phyloP scores from a whole-genome alignment of 2,329 filamentous ascomycete species.

The Calonectria pseudoreteaudii region DNA sequence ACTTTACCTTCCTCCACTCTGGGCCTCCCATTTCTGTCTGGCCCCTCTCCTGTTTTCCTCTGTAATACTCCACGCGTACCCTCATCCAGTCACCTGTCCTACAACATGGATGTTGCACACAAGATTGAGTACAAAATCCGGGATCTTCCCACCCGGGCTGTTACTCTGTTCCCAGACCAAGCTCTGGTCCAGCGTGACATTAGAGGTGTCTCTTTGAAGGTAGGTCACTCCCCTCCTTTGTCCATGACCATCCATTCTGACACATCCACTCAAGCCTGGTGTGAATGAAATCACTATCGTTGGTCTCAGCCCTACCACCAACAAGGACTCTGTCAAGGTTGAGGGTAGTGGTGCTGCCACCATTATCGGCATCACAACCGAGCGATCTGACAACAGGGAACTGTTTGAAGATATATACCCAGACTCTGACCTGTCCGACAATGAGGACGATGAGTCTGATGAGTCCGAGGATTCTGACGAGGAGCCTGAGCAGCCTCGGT shows the following conservation, averaged over 20 bases:
- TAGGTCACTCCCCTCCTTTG: conserved; percentile 13
- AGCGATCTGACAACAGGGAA: conserved; percentile 66
- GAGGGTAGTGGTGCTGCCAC: conserved; percentile 67
- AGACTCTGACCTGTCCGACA: conserved; percentile 39
- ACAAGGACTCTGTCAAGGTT: conserved; percentile 71
- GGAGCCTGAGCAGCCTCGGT: conserved; percentile 31
- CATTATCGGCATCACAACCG: conserved; percentile 72
- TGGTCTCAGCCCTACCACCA: conserved; percentile 66
- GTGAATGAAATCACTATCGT: conserved; percentile 68
- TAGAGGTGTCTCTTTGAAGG: conserved; percentile 57
- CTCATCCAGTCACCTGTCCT: background rate
- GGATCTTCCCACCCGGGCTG: conserved; percentile 68
- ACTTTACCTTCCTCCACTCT: background rate
- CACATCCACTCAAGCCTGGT: conserved; percentile 55
- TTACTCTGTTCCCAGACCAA: conserved; percentile 71
- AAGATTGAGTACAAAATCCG: conserved; percentile 66
- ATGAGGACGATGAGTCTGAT: conserved; percentile 36
- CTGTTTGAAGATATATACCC: conserved; percentile 66
- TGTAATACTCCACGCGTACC: background rate
- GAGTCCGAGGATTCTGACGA: conserved; percentile 34
- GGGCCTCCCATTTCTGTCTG: background rate
- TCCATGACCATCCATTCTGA: background rate
- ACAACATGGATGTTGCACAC: conserved; percentile 52
- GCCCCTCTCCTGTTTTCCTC: background rate
- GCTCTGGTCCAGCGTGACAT: conserved; percentile 73